Base-by-base conservation (phyloP, 345 rosid genomes). In the Syzygium aqueum region DNA sequence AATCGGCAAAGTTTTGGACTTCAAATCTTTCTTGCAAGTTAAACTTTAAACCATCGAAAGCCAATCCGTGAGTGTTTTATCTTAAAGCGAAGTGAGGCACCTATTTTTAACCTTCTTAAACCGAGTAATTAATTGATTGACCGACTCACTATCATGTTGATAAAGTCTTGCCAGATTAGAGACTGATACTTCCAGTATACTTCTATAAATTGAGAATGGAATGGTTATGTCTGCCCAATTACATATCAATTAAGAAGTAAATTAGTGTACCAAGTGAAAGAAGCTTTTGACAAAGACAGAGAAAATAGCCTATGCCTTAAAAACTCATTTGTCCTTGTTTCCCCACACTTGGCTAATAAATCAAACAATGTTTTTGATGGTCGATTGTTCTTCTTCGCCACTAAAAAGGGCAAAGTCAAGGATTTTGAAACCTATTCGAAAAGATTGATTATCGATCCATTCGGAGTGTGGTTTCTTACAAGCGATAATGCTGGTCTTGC, bases 61-160 rank as follows among this genome's bases (percentile, higher is more conserved):
- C 22, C 5, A 65, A 65, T 16, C 0, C 37, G 0, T 30, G 43
- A 65, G 16, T 65, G 23, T 1, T 30, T 65, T 16, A 65, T 15
- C 40, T 0, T 7, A 30, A 0, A 65, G 9, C 19, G 21, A 65
- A 30, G 22, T 30, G 37, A 65, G 77, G 30, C 43, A 65, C 30
- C 77, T 16, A 30, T 16, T 65, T 30, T 16, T 65, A 30, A 30
- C 6, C 22, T 65, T 28, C 40, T 65, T 65, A 65, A 65, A 30
- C 0, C 1, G 0, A 30, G 6, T 43, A 65, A 28, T 65, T 28
- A 28, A 65, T 0, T 28, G 5, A 65, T 30, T 0, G 0, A 65
- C 0, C 16, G 1, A 65, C 77, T 65, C 77, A 65, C 40, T 2
- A 0, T 30, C 22, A 30, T 14, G 9, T 28, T 0, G 14, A 63